Evolutionary conservation across 2,329 filamentous ascomycete genomes (phyloP).

Genomic region (Penicillium sp.): DNA sequence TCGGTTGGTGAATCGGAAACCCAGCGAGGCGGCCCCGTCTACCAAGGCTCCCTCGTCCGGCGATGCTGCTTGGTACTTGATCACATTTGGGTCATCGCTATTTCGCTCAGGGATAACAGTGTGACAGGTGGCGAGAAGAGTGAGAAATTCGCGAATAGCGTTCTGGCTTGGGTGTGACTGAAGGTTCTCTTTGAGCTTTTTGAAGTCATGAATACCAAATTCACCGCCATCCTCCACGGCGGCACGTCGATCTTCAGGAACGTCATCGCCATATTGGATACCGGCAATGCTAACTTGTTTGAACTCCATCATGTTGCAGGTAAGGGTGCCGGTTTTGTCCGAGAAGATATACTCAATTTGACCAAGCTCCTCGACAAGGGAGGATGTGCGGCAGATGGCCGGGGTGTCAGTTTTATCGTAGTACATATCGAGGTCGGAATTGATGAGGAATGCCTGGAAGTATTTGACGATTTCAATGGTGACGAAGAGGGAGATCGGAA

Average conservation of each 20-base stretch:
- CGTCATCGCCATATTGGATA: conserved; percentile 87
- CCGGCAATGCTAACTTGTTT: conserved; percentile 91
- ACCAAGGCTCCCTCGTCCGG: conserved; percentile 97
- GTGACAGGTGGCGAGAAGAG: conserved; percentile 85
- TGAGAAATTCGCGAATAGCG: conserved; percentile 80
- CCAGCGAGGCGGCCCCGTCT: conserved; percentile 79
- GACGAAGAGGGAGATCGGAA: conserved; percentile 96
- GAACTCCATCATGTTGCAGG: conserved; percentile 99
- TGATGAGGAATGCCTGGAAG: conserved; percentile 95
- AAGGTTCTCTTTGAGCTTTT: conserved; percentile 68
- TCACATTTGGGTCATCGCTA: conserved; percentile 71
- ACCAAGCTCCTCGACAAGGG: conserved; percentile 91
- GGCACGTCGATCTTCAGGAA: conserved; percentile 84
- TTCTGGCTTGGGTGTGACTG: conserved; percentile 57
- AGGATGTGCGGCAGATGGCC: conserved; percentile 92
- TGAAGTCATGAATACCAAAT: conserved; percentile 80
- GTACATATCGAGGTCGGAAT: conserved; percentile 96
- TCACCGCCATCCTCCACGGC: conserved; percentile 74
- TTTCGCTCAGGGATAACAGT: conserved; percentile 92
- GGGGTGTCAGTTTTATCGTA: conserved; percentile 94
- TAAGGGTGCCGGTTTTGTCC: conserved; percentile 94
- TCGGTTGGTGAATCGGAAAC: conserved; percentile 86
- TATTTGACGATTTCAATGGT: conserved; percentile 98
- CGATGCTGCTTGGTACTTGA: conserved; percentile 97
- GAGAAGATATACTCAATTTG: conserved; percentile 99